phyloP scores from a whole-genome alignment of 2,329 filamentous ascomycete species.

The Aspergillus piperis region DNA sequence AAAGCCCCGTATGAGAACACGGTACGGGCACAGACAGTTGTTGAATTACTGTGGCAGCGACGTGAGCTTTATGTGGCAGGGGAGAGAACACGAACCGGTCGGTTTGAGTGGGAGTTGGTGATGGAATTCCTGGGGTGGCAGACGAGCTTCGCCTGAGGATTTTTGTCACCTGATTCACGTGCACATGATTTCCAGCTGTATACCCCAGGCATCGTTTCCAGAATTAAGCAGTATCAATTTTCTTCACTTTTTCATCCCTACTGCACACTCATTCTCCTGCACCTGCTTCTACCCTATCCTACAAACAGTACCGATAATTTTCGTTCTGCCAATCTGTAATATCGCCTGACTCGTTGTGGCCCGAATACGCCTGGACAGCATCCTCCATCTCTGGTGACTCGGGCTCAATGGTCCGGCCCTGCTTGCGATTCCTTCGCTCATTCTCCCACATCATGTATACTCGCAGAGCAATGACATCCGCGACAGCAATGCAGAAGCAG shows the following conservation, averaged over 20 bases:
- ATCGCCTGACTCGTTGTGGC: neutral
- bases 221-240: neutral
- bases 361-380: neutral
- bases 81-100: neutral
- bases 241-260: neutral
- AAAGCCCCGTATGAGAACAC: conserved; percentile 7
- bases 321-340: conserved; percentile 13
- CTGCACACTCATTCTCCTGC: neutral
- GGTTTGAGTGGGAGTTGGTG: conserved; percentile 5
- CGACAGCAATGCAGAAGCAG: conserved; percentile 8
- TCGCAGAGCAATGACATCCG: conserved; percentile 1
- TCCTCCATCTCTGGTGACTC: neutral
- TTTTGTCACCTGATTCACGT: neutral
- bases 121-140: conserved; percentile 9
- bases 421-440: conserved; percentile 6
- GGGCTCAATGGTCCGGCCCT: conserved; percentile 11
- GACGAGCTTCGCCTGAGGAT: conserved; percentile 2
- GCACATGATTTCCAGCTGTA: neutral
- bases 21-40: conserved; percentile 1
- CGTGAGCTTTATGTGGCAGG: neutral
- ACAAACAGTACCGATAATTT: conserved; percentile 13
- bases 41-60: conserved; percentile 1
- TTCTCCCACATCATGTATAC: conserved; percentile 9
- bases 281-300: neutral
- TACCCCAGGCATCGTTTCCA: neutral